Conservation (phyloP, 2,329 filamentous ascomycete genomes). For the Chaetomiaceae sp. region DNA sequence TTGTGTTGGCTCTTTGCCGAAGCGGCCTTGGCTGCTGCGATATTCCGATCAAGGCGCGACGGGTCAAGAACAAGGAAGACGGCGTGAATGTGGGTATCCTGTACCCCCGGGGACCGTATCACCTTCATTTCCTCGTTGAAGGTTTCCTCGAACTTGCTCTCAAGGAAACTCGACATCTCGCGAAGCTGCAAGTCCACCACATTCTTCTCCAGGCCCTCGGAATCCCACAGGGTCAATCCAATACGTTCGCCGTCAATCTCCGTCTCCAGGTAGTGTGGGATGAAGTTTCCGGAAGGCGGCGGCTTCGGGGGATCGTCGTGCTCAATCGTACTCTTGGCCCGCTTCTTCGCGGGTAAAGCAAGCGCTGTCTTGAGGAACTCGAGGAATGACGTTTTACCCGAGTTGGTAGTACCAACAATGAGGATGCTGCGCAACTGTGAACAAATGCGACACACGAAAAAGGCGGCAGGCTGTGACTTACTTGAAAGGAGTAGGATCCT, state of each 20-base stretch:
- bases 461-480: constrained; percentile 47
- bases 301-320: constrained; percentile 54
- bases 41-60: constrained; percentile 75
- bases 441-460: too few species aligned
- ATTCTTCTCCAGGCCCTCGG: constrained; percentile 88
- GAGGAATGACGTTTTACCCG: constrained; percentile 94
- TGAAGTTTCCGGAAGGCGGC: constrained; percentile 65
- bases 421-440: constrained; percentile 60
- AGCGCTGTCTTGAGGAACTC: constrained; percentile 89
- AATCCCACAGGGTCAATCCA: constrained; percentile 94
- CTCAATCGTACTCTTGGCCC: constrained; percentile 49
- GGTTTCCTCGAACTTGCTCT: constrained; percentile 98
- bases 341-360: constrained; percentile 76
- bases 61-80: constrained; percentile 92
- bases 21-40: constrained; percentile 59
- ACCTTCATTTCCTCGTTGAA: constrained; percentile 98
- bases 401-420: constrained; percentile 79
- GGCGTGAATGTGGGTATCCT: constrained; percentile 96
- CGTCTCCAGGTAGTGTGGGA: constrained; percentile 85
- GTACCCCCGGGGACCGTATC: constrained; percentile 81
- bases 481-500: constrained; percentile 98
- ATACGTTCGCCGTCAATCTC: constrained; percentile 90
- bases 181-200: constrained; percentile 91
- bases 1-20: constrained; percentile 49
- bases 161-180: constrained; percentile 86